phyloP scores from a whole-genome alignment of 2,329 filamentous ascomycete species.

The Alternaria sp. region DNA sequence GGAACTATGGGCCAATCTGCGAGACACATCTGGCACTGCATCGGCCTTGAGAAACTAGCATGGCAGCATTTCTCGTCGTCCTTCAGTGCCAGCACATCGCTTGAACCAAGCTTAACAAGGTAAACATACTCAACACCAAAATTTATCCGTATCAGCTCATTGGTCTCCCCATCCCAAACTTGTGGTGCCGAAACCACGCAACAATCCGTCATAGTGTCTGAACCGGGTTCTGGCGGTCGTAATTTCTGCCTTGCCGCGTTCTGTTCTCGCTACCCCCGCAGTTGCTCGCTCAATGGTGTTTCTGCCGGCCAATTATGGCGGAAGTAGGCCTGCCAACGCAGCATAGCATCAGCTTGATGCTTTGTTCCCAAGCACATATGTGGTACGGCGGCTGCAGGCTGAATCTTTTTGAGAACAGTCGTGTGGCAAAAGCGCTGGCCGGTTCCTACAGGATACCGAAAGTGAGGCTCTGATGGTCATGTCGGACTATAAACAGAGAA shows the following conservation, averaged over 20 bases:
- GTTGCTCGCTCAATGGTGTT: conserved; percentile 31
- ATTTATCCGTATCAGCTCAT: conserved; percentile 30
- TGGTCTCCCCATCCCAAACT: conserved; percentile 34
- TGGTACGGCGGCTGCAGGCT: conserved; percentile 34
- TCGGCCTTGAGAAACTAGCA: conserved; percentile 38
- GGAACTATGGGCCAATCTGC: conserved; percentile 34
- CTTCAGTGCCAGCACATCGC: conserved; percentile 45
- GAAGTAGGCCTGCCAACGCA: conserved; percentile 38
- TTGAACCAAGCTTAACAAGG: conserved; percentile 36
- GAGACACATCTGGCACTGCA: conserved; percentile 39
- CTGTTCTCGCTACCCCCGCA: conserved; percentile 37
- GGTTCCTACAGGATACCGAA: conserved; percentile 28
- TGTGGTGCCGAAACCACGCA: conserved; percentile 30
- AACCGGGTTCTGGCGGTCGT: conserved; percentile 36
- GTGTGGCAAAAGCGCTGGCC: conserved; percentile 34
- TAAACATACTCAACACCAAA: conserved; percentile 26
- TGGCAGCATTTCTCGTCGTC: conserved; percentile 34
- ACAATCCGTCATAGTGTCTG: conserved; percentile 43
- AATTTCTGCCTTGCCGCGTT: conserved; percentile 34
- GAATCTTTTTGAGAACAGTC: conserved; percentile 28
- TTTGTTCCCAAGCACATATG: conserved; percentile 28
- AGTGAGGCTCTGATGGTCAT: conserved; percentile 37
- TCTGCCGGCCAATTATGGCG: conserved; percentile 41
- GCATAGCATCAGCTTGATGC: conserved; percentile 38
- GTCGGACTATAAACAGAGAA: conserved; percentile 44